phyloP scores from a whole-genome alignment of 768 basidiomycete genomes.

The Phylloporus arenicola region DNA sequence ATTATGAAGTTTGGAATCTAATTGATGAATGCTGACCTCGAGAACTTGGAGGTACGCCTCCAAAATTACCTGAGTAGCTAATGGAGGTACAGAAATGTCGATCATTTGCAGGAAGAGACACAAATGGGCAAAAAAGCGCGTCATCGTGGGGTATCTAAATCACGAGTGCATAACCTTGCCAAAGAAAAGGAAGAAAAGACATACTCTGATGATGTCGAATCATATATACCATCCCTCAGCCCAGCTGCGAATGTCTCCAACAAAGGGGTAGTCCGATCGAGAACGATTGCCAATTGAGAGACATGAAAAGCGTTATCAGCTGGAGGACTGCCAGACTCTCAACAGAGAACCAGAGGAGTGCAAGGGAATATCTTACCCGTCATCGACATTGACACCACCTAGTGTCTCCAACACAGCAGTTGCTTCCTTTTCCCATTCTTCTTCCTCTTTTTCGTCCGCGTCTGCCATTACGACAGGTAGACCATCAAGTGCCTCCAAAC shows the following conservation, averaged over 20 bases:
- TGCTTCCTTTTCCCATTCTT: constrained; percentile 67
- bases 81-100: constrained; percentile 63
- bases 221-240: constrained; percentile 47
- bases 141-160: constrained; percentile 60
- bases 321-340: constrained; percentile 38
- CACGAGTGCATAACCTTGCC: constrained; percentile 1
- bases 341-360: not conserved
- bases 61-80: constrained; percentile 74
- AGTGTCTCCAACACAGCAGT: constrained; percentile 51
- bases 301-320: constrained; percentile 77
- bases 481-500: constrained; percentile 42
- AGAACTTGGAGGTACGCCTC: constrained; percentile 86
- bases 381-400: constrained; percentile 51
- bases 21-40: constrained; percentile 46
- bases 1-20: not conserved
- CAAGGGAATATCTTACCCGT: constrained; percentile 46
- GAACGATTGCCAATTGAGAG: constrained; percentile 74
- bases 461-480: constrained; percentile 24
- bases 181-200: constrained; percentile 21
- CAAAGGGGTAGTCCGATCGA: constrained; percentile 61
- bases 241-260: constrained; percentile 64
- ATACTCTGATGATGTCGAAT: constrained; percentile 50
- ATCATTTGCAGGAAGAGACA: constrained; percentile 86
- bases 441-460: constrained; percentile 38
- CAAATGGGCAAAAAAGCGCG: constrained; percentile 90